phyloP scores from a whole-genome alignment of 768 basidiomycete species.

The Kwoniella sp. region DNA sequence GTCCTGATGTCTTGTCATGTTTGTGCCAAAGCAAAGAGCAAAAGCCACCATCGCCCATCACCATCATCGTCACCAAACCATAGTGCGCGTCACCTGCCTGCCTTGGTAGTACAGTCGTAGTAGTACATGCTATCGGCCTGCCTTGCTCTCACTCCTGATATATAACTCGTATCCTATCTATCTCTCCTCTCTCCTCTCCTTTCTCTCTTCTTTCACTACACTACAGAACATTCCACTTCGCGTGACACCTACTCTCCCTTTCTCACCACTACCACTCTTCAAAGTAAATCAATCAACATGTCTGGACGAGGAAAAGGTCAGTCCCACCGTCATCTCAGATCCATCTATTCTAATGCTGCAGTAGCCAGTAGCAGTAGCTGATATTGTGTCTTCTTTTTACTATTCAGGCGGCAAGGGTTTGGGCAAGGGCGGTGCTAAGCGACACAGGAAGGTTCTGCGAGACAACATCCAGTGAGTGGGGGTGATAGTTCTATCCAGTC shows the following conservation, averaged over 20 bases:
- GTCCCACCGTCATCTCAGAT: constrained; percentile 7
- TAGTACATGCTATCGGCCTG: no score
- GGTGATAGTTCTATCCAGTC: background rate
- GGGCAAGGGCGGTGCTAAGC: constrained; percentile 59
- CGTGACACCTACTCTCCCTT: background rate
- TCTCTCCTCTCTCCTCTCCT: background rate
- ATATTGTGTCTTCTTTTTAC: background rate
- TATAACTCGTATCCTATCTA: background rate
- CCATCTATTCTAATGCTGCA: background rate
- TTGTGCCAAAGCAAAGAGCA: no score
- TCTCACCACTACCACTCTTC: constrained; percentile 7
- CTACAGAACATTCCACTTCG: background rate
- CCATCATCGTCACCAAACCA: no score
- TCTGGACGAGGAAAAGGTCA: constrained; percentile 59
- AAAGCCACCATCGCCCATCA: no score
- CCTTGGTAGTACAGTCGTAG: no score
- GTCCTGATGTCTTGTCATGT: background rate
- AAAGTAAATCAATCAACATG: constrained; percentile 40
- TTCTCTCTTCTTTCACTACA: background rate
- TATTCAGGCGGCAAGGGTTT: constrained; percentile 56
- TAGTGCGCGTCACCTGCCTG: constrained; percentile 7
- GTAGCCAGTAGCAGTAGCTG: no score
- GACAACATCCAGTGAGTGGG: constrained; percentile 58
- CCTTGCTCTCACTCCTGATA: background rate
- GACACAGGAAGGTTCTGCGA: constrained; percentile 61